Percentiles rank a stretch among this genome's conserved stretches.
Evolutionary conservation across 768 basidiomycete genomes (phyloP).

Genomic region (Leccinum subgranulosum): DNA sequence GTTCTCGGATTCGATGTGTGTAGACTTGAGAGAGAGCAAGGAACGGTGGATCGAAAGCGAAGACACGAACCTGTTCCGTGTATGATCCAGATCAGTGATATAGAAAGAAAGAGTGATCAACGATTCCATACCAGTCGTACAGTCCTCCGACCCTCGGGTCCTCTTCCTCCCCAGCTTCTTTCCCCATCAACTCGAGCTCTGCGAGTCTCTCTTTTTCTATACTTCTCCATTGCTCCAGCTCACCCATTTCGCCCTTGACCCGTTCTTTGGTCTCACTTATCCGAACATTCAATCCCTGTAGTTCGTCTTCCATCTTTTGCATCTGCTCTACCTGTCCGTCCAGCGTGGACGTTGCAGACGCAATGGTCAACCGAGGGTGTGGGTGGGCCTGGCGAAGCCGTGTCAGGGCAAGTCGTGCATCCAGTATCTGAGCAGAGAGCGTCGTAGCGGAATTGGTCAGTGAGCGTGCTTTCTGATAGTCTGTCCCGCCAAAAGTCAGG

Average conservation of each 20-base stretch:
- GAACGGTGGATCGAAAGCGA: conserved; percentile 64
- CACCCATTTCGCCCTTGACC: conserved; percentile 53
- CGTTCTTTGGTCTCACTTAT: conserved; percentile 55
- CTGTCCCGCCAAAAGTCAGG: conserved; percentile 32
- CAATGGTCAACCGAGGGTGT: conserved; percentile 73
- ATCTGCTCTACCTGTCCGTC: conserved; percentile 77
- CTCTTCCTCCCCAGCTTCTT: conserved; percentile 52
- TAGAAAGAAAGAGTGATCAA: not conserved
- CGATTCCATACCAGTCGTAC: conserved; percentile 60
- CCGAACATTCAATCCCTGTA: conserved; percentile 49
- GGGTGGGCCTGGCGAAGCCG: conserved; percentile 81
- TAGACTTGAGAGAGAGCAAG: conserved; percentile 57
- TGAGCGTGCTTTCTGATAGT: conserved; percentile 55
- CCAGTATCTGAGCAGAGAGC: conserved; percentile 75
- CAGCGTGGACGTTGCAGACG: conserved; percentile 69
- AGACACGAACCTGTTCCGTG: conserved; percentile 60
- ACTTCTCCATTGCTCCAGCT: conserved; percentile 56
- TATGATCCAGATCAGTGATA: not conserved
- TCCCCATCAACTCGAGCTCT: conserved; percentile 52
- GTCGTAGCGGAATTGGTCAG: conserved; percentile 51
- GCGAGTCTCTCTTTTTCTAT: conserved; percentile 65
- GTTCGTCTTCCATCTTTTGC: conserved; percentile 68
- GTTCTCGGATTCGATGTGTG: conserved; percentile 65
- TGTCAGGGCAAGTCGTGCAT: conserved; percentile 75
- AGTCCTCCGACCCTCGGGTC: conserved; percentile 62